phyloP scores from a whole-genome alignment of 2,329 filamentous ascomycete genomes.

The Monilinia vaccinii-corymbosi region DNA sequence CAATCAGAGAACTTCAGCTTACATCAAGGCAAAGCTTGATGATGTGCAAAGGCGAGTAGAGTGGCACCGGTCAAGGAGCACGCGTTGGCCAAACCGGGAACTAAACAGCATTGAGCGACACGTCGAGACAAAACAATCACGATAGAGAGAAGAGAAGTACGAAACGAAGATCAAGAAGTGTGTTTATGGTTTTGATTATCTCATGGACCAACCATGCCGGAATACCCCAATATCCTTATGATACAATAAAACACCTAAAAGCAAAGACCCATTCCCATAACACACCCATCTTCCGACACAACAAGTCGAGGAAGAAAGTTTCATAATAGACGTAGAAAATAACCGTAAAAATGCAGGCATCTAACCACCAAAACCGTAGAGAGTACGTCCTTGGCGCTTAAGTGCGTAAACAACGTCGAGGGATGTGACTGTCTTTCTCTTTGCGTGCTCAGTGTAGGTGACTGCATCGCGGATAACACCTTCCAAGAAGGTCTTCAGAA shows the following conservation, averaged over 20 bases:
- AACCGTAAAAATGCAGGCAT: slow-evolving; percentile 12
- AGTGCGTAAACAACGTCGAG: slow-evolving; percentile 58
- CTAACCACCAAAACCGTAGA: slow-evolving; percentile 61
- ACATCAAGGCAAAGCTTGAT: not conserved
- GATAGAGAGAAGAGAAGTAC: not conserved
- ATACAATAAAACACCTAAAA: slow-evolving; percentile 27
- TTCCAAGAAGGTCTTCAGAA: slow-evolving; percentile 77
- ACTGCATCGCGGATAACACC: slow-evolving; percentile 57
- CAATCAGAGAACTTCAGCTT: not conserved
- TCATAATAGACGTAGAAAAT: slow-evolving; percentile 22
- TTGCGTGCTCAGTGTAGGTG: slow-evolving; percentile 54
- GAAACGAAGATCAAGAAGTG: not conserved
- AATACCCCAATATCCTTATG: slow-evolving; percentile 24
- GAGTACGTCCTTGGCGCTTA: slow-evolving; percentile 57
- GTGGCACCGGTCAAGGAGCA: not conserved
- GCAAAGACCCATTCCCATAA: slow-evolving; percentile 22
- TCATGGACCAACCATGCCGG: slow-evolving; percentile 21
- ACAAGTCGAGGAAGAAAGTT: slow-evolving; percentile 19
- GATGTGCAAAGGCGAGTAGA: too few species aligned
- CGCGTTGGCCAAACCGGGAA: not conserved
- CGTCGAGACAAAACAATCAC: not conserved
- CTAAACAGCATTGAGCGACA: not conserved
- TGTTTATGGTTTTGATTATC: slow-evolving; percentile 17
- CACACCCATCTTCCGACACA: slow-evolving; percentile 16
- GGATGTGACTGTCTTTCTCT: slow-evolving; percentile 64